Conservation (phyloP, 129 eudicot genomes). For the Helianthus annuus region HanXRQr2.0-SUNRISE NC_035441.2:144761035-144761534, state of each 20-base stretch:
- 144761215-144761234: conserved; percentile 66
- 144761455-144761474: conserved; percentile 83
- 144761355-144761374: conserved; percentile 88
- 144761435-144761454: conserved; percentile 92
- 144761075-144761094: conserved; percentile 53
- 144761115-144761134: conserved; percentile 53
- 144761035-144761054: conserved; percentile 66
- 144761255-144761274: conserved; percentile 39
- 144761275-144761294: conserved; percentile 50
- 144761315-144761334: conserved; percentile 69
- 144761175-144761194: conserved; percentile 40
- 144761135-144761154: conserved; percentile 61
- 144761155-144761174: conserved; percentile 60
- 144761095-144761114: conserved; percentile 78
- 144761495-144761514: conserved; percentile 60
- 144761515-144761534: conserved; percentile 75
- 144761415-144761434: conserved; percentile 56
- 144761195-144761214: conserved; percentile 48
- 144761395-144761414: conserved; percentile 87
- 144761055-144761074: conserved; percentile 54
- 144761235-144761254: conserved; percentile 68
- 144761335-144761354: conserved; percentile 77
- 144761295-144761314: conserved; percentile 54
- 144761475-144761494: conserved; percentile 75
- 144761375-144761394: conserved; percentile 86